Evolutionary conservation across 495 filamentous ascomycete species (phyloP).

Genomic region (Penicillium odoratum): DNA sequence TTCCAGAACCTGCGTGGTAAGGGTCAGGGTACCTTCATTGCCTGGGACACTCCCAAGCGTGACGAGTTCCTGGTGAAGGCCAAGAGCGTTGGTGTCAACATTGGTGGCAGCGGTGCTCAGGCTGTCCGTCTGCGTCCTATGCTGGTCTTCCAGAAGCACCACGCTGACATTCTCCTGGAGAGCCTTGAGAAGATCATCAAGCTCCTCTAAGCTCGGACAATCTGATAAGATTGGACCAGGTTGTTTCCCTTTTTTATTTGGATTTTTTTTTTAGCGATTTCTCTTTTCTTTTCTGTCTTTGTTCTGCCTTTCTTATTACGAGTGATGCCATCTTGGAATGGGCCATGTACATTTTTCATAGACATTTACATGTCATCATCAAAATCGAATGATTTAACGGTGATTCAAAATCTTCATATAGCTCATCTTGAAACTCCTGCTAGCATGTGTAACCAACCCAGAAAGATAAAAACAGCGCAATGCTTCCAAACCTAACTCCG

Average conservation of each 20-base stretch:
- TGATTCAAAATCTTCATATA: slow-evolving; percentile 1
- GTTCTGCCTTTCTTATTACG: slow-evolving; percentile 14
- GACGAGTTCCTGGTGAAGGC: slow-evolving; percentile 78
- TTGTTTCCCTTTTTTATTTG: slow-evolving; percentile 13
- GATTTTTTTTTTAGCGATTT: slow-evolving; percentile 32
- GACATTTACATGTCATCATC: slow-evolving; percentile 16
- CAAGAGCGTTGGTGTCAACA: slow-evolving; percentile 83
- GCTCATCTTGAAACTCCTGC: slow-evolving; percentile 7
- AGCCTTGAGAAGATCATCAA: slow-evolving; percentile 75
- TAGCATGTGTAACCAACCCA: slow-evolving; percentile 15
- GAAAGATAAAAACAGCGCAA: slow-evolving; percentile 18
- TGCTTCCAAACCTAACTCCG: slow-evolving; percentile 30
- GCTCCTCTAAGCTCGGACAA: slow-evolving; percentile 42
- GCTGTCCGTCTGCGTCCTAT: slow-evolving; percentile 91
- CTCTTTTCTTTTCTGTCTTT: slow-evolving; percentile 12
- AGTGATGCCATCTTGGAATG: slow-evolving; percentile 24
- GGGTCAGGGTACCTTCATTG: slow-evolving; percentile 95
- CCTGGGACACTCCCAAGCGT: slow-evolving; percentile 84
- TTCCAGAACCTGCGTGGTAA: slow-evolving; percentile 90
- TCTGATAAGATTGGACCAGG: slow-evolving; percentile 12
- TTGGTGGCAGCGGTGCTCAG: slow-evolving; percentile 79
- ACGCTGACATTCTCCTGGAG: slow-evolving; percentile 71
- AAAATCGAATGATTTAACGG: slow-evolving; percentile 16
- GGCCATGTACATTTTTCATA: slow-evolving; percentile 27
- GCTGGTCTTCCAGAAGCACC: slow-evolving; percentile 93